Conservation (phyloP, 371 early-diverging fungal genomes). For the Mortierella sp. region DNA sequence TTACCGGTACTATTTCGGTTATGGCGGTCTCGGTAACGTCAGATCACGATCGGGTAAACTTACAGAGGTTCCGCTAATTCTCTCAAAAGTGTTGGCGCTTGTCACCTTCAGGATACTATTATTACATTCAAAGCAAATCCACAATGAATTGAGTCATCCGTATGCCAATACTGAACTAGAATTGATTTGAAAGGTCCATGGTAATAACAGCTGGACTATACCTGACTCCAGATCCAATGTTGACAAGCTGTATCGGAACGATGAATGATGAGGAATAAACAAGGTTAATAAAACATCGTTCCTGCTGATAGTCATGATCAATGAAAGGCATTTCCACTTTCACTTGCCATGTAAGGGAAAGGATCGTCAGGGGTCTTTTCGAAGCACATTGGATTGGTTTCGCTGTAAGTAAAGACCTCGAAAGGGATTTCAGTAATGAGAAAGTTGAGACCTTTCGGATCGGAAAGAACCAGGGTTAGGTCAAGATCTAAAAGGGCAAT, state of each 20-base stretch:
- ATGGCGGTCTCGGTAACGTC: not conserved
- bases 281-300: not conserved
- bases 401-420: slow-evolving; percentile 95
- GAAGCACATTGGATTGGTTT: slow-evolving; percentile 84
- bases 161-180: not conserved
- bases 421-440: slow-evolving; percentile 92
- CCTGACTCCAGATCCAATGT: slow-evolving; percentile 93
- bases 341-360: slow-evolving; percentile 84
- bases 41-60: slow-evolving; percentile 19
- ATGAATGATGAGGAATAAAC: not conserved
- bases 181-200: not conserved
- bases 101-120: slow-evolving; percentile 90
- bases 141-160: not conserved
- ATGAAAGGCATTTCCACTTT: no score
- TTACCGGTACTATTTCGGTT: not conserved
- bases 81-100: slow-evolving; percentile 79
- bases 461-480: not conserved
- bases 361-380: slow-evolving; percentile 78
- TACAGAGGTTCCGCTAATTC: slow-evolving; percentile 94
- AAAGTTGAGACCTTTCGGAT: slow-evolving; percentile 83
- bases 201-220: slow-evolving; percentile 30
- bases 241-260: slow-evolving; percentile 72
- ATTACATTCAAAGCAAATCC: not conserved
- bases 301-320: not conserved
- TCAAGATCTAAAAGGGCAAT: not conserved